Evolutionary conservation across 2,329 filamentous ascomycete genomes (phyloP).

Genomic region (Zasmidium angulare): DNA sequence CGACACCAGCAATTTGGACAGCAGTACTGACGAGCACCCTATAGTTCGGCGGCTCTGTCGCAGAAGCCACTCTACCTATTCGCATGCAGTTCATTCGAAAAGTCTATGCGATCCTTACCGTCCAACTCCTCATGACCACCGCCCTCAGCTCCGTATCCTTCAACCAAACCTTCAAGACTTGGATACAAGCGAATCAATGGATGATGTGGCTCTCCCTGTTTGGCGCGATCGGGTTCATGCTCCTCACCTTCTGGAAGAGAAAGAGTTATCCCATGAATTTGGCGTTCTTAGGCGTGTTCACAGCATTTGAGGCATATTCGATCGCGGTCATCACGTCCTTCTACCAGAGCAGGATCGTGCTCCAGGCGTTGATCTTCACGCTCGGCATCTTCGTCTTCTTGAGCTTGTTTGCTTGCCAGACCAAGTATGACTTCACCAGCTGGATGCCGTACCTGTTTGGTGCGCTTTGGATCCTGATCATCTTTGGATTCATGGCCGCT

Average conservation of each 20-base stretch:
- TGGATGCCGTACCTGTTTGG: slow-evolving; percentile 97
- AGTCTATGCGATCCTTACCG: slow-evolving; percentile 97
- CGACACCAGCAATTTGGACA: too few species aligned
- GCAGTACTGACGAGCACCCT: slow-evolving; percentile 9
- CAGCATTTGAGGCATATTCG: slow-evolving; percentile 86
- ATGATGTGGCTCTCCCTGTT: slow-evolving; percentile 86
- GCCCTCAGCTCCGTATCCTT: slow-evolving; percentile 82
- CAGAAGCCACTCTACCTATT: slow-evolving; percentile 91
- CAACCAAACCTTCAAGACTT: slow-evolving; percentile 72
- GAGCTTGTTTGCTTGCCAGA: slow-evolving; percentile 88
- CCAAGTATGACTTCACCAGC: slow-evolving; percentile 95
- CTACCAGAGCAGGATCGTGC: slow-evolving; percentile 78
- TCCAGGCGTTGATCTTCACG: slow-evolving; percentile 87
- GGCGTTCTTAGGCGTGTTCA: slow-evolving; percentile 87
- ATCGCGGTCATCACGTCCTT: slow-evolving; percentile 91
- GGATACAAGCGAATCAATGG: slow-evolving; percentile 82
- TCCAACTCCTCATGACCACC: slow-evolving; percentile 83
- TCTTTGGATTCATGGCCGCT: slow-evolving; percentile 88
- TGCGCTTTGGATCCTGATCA: slow-evolving; percentile 80
- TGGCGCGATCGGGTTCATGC: slow-evolving; percentile 79
- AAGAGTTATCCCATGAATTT: slow-evolving; percentile 72
- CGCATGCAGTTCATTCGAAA: slow-evolving; percentile 75
- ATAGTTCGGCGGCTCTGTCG: slow-evolving; percentile 87
- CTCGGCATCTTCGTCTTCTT: slow-evolving; percentile 63
- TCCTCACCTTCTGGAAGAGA: slow-evolving; percentile 87